These are phyloP conservation scores for Hypoxylon rubiginosum DNA, from an alignment of 2,329 filamentous ascomycete genomes.

Conservation along the genomic window DNA sequence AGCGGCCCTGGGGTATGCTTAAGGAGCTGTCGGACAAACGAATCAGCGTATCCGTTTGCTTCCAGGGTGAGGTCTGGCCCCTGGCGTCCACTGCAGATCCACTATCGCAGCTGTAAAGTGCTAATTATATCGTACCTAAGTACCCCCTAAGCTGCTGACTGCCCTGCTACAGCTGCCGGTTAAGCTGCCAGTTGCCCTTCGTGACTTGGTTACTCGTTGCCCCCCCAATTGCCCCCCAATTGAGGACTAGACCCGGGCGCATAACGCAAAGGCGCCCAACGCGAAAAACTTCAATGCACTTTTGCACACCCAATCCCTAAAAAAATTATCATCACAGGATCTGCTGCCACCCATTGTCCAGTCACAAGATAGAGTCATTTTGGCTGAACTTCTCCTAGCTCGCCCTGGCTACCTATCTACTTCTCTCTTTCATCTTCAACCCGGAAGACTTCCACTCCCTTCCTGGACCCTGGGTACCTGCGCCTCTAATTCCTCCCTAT, in stretches of 20 bases:
- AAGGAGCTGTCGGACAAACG: constrained; percentile 8
- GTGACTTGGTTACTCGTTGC: background rate
- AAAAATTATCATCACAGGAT: constrained; percentile 30
- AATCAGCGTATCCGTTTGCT: constrained; percentile 14
- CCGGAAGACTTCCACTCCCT: constrained; percentile 4
- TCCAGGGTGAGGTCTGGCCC: background rate
- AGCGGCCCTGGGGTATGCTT: constrained; percentile 7
- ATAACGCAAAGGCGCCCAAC: constrained; percentile 45
- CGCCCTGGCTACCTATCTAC: background rate
- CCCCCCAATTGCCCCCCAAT: constrained; percentile 6
- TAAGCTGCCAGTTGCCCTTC: constrained; percentile 3
- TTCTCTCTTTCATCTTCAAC: background rate
- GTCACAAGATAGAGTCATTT: constrained; percentile 26
- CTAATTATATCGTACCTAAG: background rate
- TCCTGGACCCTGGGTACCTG: constrained; percentile 16
- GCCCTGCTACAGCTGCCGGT: background rate
- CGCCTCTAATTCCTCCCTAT: constrained; percentile 22
- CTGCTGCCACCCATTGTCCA: constrained; percentile 23
- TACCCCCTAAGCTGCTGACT: background rate
- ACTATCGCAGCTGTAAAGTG: background rate
- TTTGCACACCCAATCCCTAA: constrained; percentile 27
- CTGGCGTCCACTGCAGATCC: background rate
- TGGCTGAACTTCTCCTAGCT: background rate
- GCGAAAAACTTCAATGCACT: constrained; percentile 39
- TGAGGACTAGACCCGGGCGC: constrained; percentile 29